Percentiles rank a stretch among this genome's conserved stretches.
Evolutionary conservation across 1,139 yeast species (phyloP).

Genomic region (Geotrichum reessii): DNA sequence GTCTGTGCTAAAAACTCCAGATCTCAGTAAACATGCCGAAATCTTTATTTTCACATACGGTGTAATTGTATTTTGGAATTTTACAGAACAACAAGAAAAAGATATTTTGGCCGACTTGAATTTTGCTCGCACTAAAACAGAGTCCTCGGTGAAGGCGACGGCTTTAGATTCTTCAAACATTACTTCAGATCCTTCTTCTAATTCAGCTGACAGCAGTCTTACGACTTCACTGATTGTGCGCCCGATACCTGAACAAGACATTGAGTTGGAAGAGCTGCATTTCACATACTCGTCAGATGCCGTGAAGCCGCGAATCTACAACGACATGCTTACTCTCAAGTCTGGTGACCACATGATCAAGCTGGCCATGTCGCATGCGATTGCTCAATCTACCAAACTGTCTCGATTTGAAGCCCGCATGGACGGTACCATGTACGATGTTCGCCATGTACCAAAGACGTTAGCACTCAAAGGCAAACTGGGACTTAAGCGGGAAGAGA

Average conservation of each 20-base stretch:
- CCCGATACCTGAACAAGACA: constrained; percentile 75
- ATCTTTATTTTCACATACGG: constrained; percentile 88
- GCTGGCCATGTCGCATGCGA: constrained; percentile 89
- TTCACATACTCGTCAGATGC: constrained; percentile 81
- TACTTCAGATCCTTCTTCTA: neutral
- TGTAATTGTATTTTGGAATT: constrained; percentile 95
- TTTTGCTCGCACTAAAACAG: constrained; percentile 46
- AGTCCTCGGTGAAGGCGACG: constrained; percentile 2
- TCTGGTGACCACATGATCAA: constrained; percentile 91
- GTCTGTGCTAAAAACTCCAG: constrained; percentile 8
- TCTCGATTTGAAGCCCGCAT: constrained; percentile 88
- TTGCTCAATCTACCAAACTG: constrained; percentile 90
- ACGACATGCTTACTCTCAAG: constrained; percentile 86
- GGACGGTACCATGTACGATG: constrained; percentile 76
- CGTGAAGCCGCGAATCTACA: constrained; percentile 82
- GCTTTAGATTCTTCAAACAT: neutral
- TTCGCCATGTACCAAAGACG: constrained; percentile 80
- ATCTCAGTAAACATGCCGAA: constrained; percentile 64
- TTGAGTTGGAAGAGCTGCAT: constrained; percentile 91
- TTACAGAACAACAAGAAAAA: constrained; percentile 86
- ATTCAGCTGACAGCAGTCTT: constrained; percentile 4
- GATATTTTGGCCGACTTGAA: constrained; percentile 88
- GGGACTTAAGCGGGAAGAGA: constrained; percentile 71
- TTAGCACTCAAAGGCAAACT: constrained; percentile 84
- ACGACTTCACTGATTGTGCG: constrained; percentile 48